Conservation (phyloP, 1,284 basidiomycete genomes). For the Pulveroboletus sp. region DNA sequence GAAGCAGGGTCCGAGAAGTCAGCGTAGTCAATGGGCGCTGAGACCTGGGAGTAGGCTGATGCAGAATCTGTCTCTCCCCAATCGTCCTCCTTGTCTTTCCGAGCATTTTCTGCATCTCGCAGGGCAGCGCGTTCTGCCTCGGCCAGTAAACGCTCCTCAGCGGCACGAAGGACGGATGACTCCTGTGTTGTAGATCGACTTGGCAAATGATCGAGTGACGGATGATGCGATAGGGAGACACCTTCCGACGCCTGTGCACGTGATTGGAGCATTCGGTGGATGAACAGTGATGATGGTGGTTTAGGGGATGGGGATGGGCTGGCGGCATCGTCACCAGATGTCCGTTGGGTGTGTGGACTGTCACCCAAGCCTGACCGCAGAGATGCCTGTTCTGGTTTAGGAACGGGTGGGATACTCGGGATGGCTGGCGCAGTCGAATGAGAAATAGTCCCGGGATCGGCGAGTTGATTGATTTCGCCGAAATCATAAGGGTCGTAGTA, state of each 20-base stretch:
- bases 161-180: not conserved
- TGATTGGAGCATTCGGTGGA: constrained; percentile 23
- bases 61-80: constrained; percentile 1
- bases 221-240: not conserved
- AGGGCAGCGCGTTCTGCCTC: constrained; percentile 15
- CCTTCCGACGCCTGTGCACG: constrained; percentile 23
- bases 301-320: not conserved
- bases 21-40: constrained; percentile 22
- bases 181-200: constrained; percentile 6
- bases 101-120: constrained; percentile 10
- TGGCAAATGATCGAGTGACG: not conserved
- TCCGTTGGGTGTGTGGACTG: not conserved
- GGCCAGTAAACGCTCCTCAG: constrained; percentile 15
- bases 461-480: constrained; percentile 3
- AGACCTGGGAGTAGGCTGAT: constrained; percentile 24
- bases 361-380: not conserved
- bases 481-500: constrained; percentile 1
- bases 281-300: constrained; percentile 12
- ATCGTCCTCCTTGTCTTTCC: not conserved
- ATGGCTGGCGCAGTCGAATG: not conserved
- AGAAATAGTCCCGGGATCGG: not conserved
- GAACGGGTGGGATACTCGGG: constrained; percentile 5
- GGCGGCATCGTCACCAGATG: not conserved
- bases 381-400: not conserved
- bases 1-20: not conserved